phyloP scores from a whole-genome alignment of 108 stramenopile genomes.

The Hondaea fermentalgiana region DNA sequence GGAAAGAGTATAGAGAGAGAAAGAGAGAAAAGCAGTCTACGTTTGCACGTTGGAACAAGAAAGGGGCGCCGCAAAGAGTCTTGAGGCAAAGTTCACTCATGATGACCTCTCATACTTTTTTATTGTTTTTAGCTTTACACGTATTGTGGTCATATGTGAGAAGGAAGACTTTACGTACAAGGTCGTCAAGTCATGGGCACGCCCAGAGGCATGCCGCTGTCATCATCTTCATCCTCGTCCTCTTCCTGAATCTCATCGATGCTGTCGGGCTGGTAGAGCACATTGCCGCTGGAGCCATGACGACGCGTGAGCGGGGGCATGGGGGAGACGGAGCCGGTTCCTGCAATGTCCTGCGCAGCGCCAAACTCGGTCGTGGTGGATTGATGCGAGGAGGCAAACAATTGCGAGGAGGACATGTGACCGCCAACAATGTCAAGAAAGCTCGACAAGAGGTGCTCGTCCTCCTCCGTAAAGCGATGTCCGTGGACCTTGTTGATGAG shows the following conservation, averaged over 20 bases:
- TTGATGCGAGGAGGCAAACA: background rate
- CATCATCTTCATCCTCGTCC: background rate
- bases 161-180: too few species aligned
- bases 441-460: constrained; percentile 29
- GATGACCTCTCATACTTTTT: too few species aligned
- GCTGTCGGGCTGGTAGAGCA: background rate
- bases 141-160: too few species aligned
- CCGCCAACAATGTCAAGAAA: constrained; percentile 14
- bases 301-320: background rate
- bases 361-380: background rate
- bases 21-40: too few species aligned
- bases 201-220: too few species aligned
- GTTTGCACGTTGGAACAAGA: too few species aligned
- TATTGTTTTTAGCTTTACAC: too few species aligned
- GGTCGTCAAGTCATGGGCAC: too few species aligned
- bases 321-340: background rate
- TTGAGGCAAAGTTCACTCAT: too few species aligned
- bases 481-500: constrained; percentile 38
- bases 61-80: too few species aligned
- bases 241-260: background rate
- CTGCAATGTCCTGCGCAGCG: background rate
- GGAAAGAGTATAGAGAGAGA: too few species aligned
- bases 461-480: constrained; percentile 21
- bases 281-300: background rate
- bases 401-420: background rate